Conservation (phyloP, 1,284 basidiomycete genomes). For the Sanghuangporus baumii region DNA sequence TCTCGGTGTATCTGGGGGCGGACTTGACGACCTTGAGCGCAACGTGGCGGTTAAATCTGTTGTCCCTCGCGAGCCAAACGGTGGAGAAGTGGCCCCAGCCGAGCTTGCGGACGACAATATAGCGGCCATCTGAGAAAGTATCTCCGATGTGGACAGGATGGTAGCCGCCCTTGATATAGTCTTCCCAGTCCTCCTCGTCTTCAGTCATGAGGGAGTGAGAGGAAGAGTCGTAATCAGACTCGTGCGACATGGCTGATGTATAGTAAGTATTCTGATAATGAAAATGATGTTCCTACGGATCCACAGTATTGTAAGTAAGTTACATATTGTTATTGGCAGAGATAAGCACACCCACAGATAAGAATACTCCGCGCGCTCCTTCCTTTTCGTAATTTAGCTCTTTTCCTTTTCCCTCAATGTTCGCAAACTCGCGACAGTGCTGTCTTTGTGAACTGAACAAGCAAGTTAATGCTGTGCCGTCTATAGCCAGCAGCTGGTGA, state of each 20-base stretch:
- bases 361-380: not conserved
- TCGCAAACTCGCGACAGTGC: not conserved
- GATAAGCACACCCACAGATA: slow-evolving; percentile 12
- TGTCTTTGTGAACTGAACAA: no score
- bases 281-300: not conserved
- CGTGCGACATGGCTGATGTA: slow-evolving; percentile 33
- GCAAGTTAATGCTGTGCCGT: no score
- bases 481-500: no score
- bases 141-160: slow-evolving; percentile 97
- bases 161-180: slow-evolving; percentile 90
- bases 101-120: slow-evolving; percentile 90
- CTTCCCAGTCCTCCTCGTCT: slow-evolving; percentile 80
- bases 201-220: slow-evolving; percentile 61
- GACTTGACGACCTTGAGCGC: slow-evolving; percentile 99
- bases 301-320: not conserved
- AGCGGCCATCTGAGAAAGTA: slow-evolving; percentile 82
- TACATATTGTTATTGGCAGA: slow-evolving; percentile 1
- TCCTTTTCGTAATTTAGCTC: not conserved
- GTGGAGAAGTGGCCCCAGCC: slow-evolving; percentile 99
- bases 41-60: slow-evolving; percentile 91
- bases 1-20: slow-evolving; percentile 95
- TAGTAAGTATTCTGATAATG: not conserved
- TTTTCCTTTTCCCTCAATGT: not conserved
- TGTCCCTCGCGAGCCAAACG: slow-evolving; percentile 87
- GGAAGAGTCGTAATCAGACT: slow-evolving; percentile 46